Evolutionary conservation across 2,329 filamentous ascomycete genomes (phyloP).

Genomic region (Penicillium oxalicum): DNA sequence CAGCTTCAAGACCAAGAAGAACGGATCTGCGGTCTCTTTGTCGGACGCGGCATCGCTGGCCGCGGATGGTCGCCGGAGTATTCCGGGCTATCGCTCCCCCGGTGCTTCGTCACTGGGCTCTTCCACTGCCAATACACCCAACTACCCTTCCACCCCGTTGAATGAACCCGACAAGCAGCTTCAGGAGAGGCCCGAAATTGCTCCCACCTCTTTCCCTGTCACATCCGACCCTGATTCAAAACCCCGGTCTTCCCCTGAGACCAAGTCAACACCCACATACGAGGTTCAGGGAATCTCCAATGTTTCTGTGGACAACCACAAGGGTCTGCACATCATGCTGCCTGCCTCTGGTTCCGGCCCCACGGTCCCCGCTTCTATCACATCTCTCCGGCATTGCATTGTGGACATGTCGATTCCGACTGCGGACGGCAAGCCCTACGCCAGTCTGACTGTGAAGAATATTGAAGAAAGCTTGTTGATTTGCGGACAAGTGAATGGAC

Average conservation of each 20-base stretch:
- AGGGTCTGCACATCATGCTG: slow-evolving; percentile 67
- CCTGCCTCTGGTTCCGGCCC: slow-evolving; percentile 65
- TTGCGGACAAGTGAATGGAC: slow-evolving; percentile 70
- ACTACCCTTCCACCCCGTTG: slow-evolving; percentile 32
- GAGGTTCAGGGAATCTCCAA: slow-evolving; percentile 48
- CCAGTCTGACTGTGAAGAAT: slow-evolving; percentile 63
- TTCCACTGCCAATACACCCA: slow-evolving; percentile 31
- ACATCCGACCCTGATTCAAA: slow-evolving; percentile 16
- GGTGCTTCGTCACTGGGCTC: slow-evolving; percentile 39
- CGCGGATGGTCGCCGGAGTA: slow-evolving; percentile 41
- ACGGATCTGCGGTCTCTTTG: slow-evolving; percentile 49
- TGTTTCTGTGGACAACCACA: slow-evolving; percentile 62
- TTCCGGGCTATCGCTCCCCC: slow-evolving; percentile 40
- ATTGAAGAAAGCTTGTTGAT: slow-evolving; percentile 67
- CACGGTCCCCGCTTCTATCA: slow-evolving; percentile 67
- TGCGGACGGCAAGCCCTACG: slow-evolving; percentile 56
- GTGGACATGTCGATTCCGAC: slow-evolving; percentile 72
- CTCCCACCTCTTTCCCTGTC: slow-evolving; percentile 32
- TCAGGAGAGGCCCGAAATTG: slow-evolving; percentile 31
- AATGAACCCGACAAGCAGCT: slow-evolving; percentile 32
- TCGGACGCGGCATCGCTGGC: slow-evolving; percentile 53
- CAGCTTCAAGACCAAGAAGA: slow-evolving; percentile 65
- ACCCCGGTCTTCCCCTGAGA: slow-evolving; percentile 18
- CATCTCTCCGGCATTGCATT: slow-evolving; percentile 63
- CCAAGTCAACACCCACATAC: slow-evolving; percentile 45